Evolutionary conservation across 805 yeast species (phyloP).

Genomic region (Zygosaccharomyces lentus): DNA sequence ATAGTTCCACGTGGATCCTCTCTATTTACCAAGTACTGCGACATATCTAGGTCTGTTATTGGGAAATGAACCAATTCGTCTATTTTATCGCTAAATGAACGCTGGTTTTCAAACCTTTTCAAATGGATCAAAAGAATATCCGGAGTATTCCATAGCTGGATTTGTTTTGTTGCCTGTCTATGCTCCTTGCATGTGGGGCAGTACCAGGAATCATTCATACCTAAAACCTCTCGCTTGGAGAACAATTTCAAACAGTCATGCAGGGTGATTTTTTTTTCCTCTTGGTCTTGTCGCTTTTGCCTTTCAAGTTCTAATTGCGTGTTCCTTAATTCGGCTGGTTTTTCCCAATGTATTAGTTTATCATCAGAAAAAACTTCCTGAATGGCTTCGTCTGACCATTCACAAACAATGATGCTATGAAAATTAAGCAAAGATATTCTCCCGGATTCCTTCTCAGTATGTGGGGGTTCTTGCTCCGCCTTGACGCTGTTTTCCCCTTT

Average conservation of each 20-base stretch:
- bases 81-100: conserved; percentile 85
- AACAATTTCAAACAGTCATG: conserved; percentile 73
- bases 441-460: not conserved
- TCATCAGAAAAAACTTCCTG: conserved; percentile 51
- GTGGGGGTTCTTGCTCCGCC: not conserved
- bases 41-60: conserved; percentile 71
- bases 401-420: conserved; percentile 52
- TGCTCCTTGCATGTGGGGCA: conserved; percentile 89
- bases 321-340: conserved; percentile 47
- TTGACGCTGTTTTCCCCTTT: not conserved
- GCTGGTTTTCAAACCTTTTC: conserved; percentile 81
- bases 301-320: conserved; percentile 50
- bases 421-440: conserved; percentile 23
- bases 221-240: conserved; percentile 76
- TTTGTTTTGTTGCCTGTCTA: conserved; percentile 83
- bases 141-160: conserved; percentile 91
- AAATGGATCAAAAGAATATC: conserved; percentile 86
- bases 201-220: conserved; percentile 89
- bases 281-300: conserved; percentile 25
- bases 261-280: conserved; percentile 47
- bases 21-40: conserved; percentile 46
- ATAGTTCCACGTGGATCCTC: conserved; percentile 34
- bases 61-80: conserved; percentile 85
- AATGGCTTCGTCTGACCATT: conserved; percentile 53
- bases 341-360: conserved; percentile 53